Evolutionary conservation across 352 stramenopile species (phyloP), one percentile per base, ranked within the genome.

Genomic region (Pythium rhizo-oryzae): DNA sequence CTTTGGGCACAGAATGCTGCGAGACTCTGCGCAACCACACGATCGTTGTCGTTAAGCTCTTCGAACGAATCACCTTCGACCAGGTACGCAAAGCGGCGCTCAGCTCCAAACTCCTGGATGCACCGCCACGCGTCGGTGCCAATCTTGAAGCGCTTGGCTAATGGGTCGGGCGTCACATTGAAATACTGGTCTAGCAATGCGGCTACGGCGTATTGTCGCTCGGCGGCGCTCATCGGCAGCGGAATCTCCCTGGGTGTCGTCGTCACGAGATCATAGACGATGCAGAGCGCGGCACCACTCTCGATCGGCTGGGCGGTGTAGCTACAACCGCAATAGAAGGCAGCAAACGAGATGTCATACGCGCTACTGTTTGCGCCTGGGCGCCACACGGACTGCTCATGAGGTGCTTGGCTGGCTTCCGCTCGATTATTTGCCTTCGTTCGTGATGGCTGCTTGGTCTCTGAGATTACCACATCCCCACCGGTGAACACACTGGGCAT

Each of bases 191-290:
- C 4, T n/a, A 54, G 47, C 7, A 21, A 11, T 24, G 21, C 46
- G 12, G 15, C 11, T 19, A 54, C 23, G n/a, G 47, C 18, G 12
- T 13, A 5, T 19, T 54, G 47, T 8, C 7, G n/a, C 2, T 21
- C 6, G 11, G n/a, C 47, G 23, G 47, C 12, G 8, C n/a, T 11
- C 0, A 13, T 21, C 8, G 15, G 19, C 47, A 37, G 8, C 7
- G 19, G 47, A 4, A 54, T 18, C 15, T 54, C 47, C 11, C 21
- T 18, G 2, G 47, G 47, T 13, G 47, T 54, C 21, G 21, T 54
- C 47, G 47, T 54, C 12, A 33, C n/a, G 11, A 54, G 47, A 30
- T 54, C 47, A 21, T 54, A 54, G n/a, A 54, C 47, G n/a, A 54
- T n/a, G 15, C n/a, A 54, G n/a, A 54, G 21, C 47, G 23, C 47